A percentile compares a stretch with the other conserved stretches of the same genome.
Evolutionary conservation across 495 filamentous ascomycete species (phyloP).

Genomic region (Podospora australis): DNA sequence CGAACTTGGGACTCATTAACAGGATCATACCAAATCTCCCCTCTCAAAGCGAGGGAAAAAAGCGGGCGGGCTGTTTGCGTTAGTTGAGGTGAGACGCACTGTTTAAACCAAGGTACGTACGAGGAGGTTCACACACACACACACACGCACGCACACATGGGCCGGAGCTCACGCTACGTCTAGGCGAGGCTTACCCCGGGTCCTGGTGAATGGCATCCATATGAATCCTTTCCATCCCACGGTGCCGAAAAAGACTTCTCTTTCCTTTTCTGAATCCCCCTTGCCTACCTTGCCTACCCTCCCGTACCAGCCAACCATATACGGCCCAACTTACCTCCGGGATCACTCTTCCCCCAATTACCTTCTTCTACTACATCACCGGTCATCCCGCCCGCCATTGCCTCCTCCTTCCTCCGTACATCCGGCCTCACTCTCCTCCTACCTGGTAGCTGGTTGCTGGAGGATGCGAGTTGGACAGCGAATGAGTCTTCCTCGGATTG

Average conservation of each 20-base stretch:
- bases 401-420: background rate
- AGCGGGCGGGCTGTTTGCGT: too few relatives aligned
- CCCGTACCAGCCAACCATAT: background rate
- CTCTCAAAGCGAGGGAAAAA: background rate
- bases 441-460: constrained; percentile 3
- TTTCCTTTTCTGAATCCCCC: constrained; percentile 13
- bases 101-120: background rate
- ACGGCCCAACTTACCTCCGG: background rate
- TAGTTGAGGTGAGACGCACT: background rate
- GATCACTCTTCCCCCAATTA: background rate
- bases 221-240: constrained; percentile 30
- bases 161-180: constrained; percentile 3
- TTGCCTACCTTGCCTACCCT: constrained; percentile 5
- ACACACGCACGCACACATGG: too few relatives aligned
- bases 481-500: constrained; percentile 5
- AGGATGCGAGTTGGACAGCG: constrained; percentile 21
- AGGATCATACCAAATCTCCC: constrained; percentile 2
- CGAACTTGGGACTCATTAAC: background rate
- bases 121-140: too few relatives aligned
- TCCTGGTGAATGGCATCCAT: constrained; percentile 22
- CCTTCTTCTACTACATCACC: too few relatives aligned
- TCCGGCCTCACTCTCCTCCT: background rate
- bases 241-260: constrained; percentile 18
- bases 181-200: constrained; percentile 15
- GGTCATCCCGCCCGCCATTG: too few relatives aligned